Evolutionary conservation across 257 asterid species (phyloP), one percentile per base, ranked within the genome.

Genomic region (Solanum appendiculatum): DNA sequence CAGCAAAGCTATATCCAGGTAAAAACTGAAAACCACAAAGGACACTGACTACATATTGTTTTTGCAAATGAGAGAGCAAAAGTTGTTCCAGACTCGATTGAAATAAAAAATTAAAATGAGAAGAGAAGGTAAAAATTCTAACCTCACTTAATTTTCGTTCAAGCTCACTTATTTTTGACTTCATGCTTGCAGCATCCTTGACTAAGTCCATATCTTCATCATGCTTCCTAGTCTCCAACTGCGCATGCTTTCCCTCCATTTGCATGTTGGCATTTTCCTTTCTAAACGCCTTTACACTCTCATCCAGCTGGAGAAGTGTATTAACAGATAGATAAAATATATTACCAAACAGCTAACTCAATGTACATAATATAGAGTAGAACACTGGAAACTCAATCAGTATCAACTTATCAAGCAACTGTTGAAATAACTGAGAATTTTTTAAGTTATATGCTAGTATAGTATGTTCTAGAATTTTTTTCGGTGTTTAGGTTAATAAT

Each of bases 121-220:
- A 27, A 82, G 42, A 85, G 29, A 46, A 68, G 73, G 20, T 64
- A 60, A 69, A 44, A 86, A 20, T 2, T 40, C 88, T 85, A 31
- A 91, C 93, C 93, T 90, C 90, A n/a, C 82, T 86, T 86, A 91
- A 84, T 87, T 90, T 90, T 85, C 27, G 82, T 64, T 91, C 91
- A 25, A 91, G 91, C 39, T 46, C 87, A 69, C 27, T 87, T 82
- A 86, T 85, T 90, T 89, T 86, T 44, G 83, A 86, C 89, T 75
- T 89, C 91, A 89, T 87, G 86, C 20, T 83, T 23, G 87, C 86
- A 25, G 88, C 66, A 80, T 91, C 91, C 84, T 88, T 86, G 40
- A 88, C 85, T 29, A 88, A 40, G 31, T 85, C 86, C 86, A 88
- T 18, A 68, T 88, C 89, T 85, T 85, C 87, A 5, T 18, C 80